A percentile compares a stretch with the other conserved stretches of the same genome.
Evolutionary conservation across 495 filamentous ascomycete genomes (phyloP).

Genomic region (Trichoderma erinaceum): DNA sequence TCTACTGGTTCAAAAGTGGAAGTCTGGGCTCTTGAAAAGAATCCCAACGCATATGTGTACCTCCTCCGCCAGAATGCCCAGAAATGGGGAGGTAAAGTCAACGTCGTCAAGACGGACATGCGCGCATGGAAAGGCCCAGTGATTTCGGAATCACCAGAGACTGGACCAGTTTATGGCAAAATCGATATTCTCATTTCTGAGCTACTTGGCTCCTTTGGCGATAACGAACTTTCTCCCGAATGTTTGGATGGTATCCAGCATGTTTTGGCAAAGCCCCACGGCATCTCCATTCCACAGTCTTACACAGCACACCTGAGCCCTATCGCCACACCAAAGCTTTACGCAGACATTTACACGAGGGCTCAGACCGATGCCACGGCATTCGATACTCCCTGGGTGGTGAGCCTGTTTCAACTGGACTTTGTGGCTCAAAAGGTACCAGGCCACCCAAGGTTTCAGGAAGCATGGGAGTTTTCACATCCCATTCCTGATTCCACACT

Average conservation of each 20-base stretch:
- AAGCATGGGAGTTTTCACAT: conserved; percentile 65
- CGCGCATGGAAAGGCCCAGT: conserved; percentile 82
- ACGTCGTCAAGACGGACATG: conserved; percentile 94
- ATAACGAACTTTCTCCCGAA: conserved; percentile 87
- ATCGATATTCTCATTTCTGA: conserved; percentile 94
- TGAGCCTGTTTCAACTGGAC: conserved; percentile 84
- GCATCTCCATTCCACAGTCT: conserved; percentile 86
- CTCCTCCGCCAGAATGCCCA: conserved; percentile 76
- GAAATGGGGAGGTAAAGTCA: conserved; percentile 69
- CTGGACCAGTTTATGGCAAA: conserved; percentile 41
- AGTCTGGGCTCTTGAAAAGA: conserved; percentile 94
- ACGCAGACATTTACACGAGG: conserved; percentile 67
- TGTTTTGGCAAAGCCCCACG: conserved; percentile 63
- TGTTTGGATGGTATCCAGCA: conserved; percentile 61
- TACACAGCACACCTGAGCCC: conserved; percentile 91
- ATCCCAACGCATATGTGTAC: conserved; percentile 92
- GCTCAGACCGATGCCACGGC: conserved; percentile 57
- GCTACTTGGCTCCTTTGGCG: conserved; percentile 84
- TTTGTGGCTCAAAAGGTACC: conserved; percentile 58
- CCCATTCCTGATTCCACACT: conserved; percentile 43
- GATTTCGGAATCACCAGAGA: conserved; percentile 23
- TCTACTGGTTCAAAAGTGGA: conserved; percentile 70
- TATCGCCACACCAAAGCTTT: conserved; percentile 80
- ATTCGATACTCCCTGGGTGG: conserved; percentile 85
- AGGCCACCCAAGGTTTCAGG: conserved; percentile 53